Evolutionary conservation across 2,329 filamentous ascomycete genomes (phyloP).

Genomic region (Alternaria postmessia): DNA sequence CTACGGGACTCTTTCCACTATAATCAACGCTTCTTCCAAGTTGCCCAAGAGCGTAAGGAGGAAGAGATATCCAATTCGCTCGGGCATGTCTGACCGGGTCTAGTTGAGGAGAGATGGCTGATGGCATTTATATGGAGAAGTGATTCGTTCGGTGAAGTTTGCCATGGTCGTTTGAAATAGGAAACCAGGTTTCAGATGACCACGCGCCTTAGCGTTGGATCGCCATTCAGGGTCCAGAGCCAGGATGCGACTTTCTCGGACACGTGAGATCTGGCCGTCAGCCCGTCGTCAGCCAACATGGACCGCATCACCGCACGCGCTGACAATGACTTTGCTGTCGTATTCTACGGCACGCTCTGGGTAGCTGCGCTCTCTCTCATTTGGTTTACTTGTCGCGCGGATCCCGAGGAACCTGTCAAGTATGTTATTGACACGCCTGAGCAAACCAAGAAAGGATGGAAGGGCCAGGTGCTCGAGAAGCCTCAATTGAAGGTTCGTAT

Average conservation of each 20-base stretch:
- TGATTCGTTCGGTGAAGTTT: conserved; percentile 14
- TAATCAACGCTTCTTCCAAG: conserved; percentile 15
- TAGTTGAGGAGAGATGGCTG: neutral
- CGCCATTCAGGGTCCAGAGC: conserved; percentile 13
- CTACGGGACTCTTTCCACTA: conserved; percentile 16
- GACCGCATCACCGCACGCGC: conserved; percentile 34
- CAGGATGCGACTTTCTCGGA: conserved; percentile 6
- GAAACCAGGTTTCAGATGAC: conserved; percentile 21
- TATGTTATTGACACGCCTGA: conserved; percentile 72
- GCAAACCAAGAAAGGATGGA: conserved; percentile 62
- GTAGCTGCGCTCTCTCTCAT: conserved; percentile 32
- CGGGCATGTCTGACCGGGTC: conserved; percentile 1
- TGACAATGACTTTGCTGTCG: conserved; percentile 32
- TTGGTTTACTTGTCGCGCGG: conserved; percentile 37
- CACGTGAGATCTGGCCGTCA: conserved; percentile 13
- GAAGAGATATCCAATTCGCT: conserved; percentile 6
- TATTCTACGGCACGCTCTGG: conserved; percentile 32
- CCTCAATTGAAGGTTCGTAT: conserved; percentile 66
- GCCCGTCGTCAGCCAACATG: conserved; percentile 28
- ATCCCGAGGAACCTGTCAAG: conserved; percentile 57
- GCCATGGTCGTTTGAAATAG: conserved; percentile 1
- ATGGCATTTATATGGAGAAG: neutral
- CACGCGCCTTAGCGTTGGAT: conserved; percentile 22
- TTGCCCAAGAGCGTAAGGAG: conserved; percentile 10
- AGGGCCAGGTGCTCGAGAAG: conserved; percentile 65